Evolutionary conservation across 768 basidiomycete genomes (phyloP).

Genomic region (Suillus sp.): DNA sequence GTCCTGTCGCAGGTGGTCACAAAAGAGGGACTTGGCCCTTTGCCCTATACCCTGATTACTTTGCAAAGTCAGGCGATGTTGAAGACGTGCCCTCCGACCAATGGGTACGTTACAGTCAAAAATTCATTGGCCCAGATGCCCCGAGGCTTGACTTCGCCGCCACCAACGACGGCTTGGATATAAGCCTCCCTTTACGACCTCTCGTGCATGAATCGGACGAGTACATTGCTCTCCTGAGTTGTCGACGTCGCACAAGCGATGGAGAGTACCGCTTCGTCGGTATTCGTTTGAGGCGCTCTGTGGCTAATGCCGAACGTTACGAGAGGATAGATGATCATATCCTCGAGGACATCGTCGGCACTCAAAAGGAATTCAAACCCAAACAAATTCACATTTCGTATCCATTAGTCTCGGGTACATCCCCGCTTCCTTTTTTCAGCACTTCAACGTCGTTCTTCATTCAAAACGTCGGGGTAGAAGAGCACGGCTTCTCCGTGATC

Average conservation of each 20-base stretch:
- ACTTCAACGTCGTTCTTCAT: slow-evolving; percentile 1
- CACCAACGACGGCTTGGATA: slow-evolving; percentile 5
- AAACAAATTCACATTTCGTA: neutral
- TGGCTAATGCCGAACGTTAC: slow-evolving; percentile 1
- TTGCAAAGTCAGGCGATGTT: neutral
- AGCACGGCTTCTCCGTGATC: slow-evolving; percentile 1
- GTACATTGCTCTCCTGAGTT: slow-evolving; percentile 7
- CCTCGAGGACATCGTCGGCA: slow-evolving; percentile 2
- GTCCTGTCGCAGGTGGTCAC: neutral
- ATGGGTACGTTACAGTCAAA: neutral
- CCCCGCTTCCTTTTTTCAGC: neutral
- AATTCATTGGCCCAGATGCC: neutral
- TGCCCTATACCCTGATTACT: neutral
- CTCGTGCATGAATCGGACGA: neutral
- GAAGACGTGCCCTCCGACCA: neutral
- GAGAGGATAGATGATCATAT: neutral
- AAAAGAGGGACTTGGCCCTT: neutral
- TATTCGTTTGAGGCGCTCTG: neutral
- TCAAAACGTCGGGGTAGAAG: neutral
- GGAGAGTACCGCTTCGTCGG: neutral
- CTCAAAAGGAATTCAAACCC: neutral
- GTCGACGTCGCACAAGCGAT: neutral
- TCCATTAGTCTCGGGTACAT: neutral
- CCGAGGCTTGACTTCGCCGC: slow-evolving; percentile 3
- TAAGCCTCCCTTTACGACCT: neutral